Conservation (phyloP, 2,329 filamentous ascomycete species). For the Fusarium continuum region DNA sequence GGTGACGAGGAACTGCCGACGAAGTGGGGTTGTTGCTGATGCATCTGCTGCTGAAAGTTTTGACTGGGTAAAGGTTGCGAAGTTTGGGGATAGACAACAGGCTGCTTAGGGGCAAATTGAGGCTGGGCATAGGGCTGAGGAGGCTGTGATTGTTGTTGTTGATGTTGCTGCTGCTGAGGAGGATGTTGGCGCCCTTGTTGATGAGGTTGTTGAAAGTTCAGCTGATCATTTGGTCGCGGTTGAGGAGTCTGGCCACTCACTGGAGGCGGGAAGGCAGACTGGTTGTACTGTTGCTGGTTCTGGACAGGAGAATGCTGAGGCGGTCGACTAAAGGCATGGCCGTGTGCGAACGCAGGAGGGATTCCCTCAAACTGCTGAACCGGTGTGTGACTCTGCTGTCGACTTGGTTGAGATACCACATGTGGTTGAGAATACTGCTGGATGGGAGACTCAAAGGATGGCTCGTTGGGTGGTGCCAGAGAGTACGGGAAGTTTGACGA, state of each 20-base stretch:
- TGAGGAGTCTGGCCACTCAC: conserved; percentile 43
- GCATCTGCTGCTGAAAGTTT: conserved; percentile 38
- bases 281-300: conserved; percentile 41
- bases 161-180: conserved; percentile 21
- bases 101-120: conserved; percentile 37
- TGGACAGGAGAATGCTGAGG: conserved; percentile 46
- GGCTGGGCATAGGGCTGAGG: conserved; percentile 35
- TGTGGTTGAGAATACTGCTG: conserved; percentile 48
- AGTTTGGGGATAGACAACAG: conserved; percentile 30
- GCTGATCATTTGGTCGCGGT: conserved; percentile 36
- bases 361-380: conserved; percentile 47
- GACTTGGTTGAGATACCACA: conserved; percentile 46
- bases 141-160: conserved; percentile 30
- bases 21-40: conserved; percentile 35
- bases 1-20: conserved; percentile 31
- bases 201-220: conserved; percentile 37
- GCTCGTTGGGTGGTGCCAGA: conserved; percentile 47
- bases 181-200: conserved; percentile 41
- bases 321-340: conserved; percentile 40
- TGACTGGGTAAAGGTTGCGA: conserved; percentile 23
- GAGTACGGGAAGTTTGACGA: conserved; percentile 49
- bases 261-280: conserved; percentile 39
- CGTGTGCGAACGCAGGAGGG: conserved; percentile 41
- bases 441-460: conserved; percentile 47
- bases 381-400: conserved; percentile 48